Conservation (phyloP, 306 rosid species). For the Trifolium dubium region DNA sequence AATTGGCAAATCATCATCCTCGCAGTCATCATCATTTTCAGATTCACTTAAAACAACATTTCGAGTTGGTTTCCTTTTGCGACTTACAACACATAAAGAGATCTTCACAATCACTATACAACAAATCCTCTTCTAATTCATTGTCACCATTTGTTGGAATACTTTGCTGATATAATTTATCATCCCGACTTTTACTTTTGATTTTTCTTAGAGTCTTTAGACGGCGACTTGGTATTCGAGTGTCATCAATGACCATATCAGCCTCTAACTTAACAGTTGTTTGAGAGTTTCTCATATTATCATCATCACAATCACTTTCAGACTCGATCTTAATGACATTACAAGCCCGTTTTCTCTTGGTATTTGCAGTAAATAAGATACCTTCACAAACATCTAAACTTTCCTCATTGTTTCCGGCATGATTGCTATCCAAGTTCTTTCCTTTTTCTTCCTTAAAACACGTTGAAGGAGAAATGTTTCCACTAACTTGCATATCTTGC, state of each 20-base stretch:
- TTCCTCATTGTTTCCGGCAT: constrained; percentile 43
- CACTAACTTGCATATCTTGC: not conserved
- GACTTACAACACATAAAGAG: constrained; percentile 40
- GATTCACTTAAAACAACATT: constrained; percentile 63
- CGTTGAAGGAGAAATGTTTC: constrained; percentile 1
- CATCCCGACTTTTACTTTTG: constrained; percentile 11
- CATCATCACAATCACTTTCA: constrained; percentile 60
- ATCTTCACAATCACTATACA: constrained; percentile 47
- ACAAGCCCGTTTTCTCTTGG: constrained; percentile 61
- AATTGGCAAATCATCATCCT: constrained; percentile 54
- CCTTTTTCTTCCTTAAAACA: constrained; percentile 30
- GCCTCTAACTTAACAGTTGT: constrained; percentile 32
- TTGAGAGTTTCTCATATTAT: constrained; percentile 37
- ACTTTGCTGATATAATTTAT: constrained; percentile 17
- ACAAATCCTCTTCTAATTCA: constrained; percentile 45
- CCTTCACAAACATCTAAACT: constrained; percentile 38
- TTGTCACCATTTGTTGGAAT: constrained; percentile 41
- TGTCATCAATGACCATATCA: constrained; percentile 33
- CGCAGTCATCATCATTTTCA: constrained; percentile 62
- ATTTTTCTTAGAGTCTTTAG: constrained; percentile 48
- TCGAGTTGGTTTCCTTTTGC: constrained; percentile 58
- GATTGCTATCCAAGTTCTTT: constrained; percentile 22
- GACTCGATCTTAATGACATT: constrained; percentile 60
- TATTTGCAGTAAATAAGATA: constrained; percentile 40
- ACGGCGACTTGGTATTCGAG: constrained; percentile 48